These are phyloP conservation scores for Nothomitra cinnamomea DNA, from an alignment of 2,329 filamentous ascomycete genomes.

Conservation along the genomic window DNA sequence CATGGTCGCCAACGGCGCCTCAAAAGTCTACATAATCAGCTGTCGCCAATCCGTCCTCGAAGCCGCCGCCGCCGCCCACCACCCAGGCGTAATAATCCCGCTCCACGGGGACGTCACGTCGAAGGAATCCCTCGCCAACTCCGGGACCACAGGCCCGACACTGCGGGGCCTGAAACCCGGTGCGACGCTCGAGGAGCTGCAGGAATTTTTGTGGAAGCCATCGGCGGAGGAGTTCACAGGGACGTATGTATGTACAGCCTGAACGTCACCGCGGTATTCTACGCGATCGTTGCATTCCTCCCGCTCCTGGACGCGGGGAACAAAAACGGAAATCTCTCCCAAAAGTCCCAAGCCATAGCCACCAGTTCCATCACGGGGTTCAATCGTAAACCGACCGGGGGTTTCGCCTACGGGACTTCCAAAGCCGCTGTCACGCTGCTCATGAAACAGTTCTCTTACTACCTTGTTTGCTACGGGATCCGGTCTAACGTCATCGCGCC, in stretches of 20 bases:
- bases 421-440: constrained; percentile 14
- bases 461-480: constrained; percentile 11
- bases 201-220: constrained; percentile 22
- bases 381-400: constrained; percentile 11
- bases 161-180: constrained; percentile 11
- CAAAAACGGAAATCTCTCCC: constrained; percentile 18
- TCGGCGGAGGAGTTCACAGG: constrained; percentile 22
- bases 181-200: constrained; percentile 25
- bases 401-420: constrained; percentile 12
- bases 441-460: constrained; percentile 10
- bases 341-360: constrained; percentile 16
- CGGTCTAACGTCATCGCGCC: constrained; percentile 14
- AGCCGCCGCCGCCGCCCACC: constrained; percentile 23
- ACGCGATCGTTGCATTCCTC: constrained; percentile 25
- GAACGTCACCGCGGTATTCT: constrained; percentile 24
- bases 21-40: constrained; percentile 36
- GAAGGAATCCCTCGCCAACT: constrained; percentile 28
- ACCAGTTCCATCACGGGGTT: constrained; percentile 13
- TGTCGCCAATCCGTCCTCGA: constrained; percentile 28
- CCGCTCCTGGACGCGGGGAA: constrained; percentile 26
- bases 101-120: constrained; percentile 28
- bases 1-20: constrained; percentile 32
- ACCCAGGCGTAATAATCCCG: constrained; percentile 25
- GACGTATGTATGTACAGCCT: constrained; percentile 20
- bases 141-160: constrained; percentile 28